A percentile compares a stretch with the other conserved stretches of the same genome.
phyloP scores from a whole-genome alignment of 2,329 filamentous ascomycete genomes.

The Trichoderma asperellum region DNA sequence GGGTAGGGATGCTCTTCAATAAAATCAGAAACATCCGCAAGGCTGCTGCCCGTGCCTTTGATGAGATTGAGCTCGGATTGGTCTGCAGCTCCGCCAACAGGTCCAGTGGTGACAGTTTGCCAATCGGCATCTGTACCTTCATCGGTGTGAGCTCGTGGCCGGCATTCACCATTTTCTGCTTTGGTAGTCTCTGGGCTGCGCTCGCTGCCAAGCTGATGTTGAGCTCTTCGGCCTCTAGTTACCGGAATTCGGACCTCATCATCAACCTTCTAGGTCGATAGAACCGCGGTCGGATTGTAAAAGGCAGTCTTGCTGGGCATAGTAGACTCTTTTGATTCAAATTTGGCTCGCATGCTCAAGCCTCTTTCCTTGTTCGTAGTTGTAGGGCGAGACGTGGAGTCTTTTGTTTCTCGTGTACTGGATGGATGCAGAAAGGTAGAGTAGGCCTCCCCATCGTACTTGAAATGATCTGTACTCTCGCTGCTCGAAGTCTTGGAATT shows the following conservation, averaged over 20 bases:
- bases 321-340: not conserved
- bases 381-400: constrained; percentile 33
- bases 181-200: not conserved
- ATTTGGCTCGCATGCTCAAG: not conserved
- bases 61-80: constrained; percentile 35
- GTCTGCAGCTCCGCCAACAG: constrained; percentile 32
- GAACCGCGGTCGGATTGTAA: constrained; percentile 45
- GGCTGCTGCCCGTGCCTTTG: constrained; percentile 47
- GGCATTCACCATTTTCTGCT: constrained; percentile 25
- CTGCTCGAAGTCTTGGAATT: constrained; percentile 40
- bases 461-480: constrained; percentile 50
- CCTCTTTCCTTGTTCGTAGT: constrained; percentile 8
- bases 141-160: constrained; percentile 29
- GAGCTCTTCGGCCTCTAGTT: constrained; percentile 29
- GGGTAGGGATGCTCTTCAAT: constrained; percentile 24
- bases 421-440: constrained; percentile 44
- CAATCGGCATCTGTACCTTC: constrained; percentile 41
- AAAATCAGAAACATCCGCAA: constrained; percentile 51
- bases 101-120: constrained; percentile 44
- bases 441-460: constrained; percentile 49
- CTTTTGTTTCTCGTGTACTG: constrained; percentile 47
- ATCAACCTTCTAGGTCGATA: constrained; percentile 48
- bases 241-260: constrained; percentile 45
- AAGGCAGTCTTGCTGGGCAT: constrained; percentile 35
- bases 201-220: not conserved